These are phyloP conservation scores for Arabidopsis hybrid DNA, from an alignment of 441 rosid genomes.

Conservation along the genomic window DNA sequence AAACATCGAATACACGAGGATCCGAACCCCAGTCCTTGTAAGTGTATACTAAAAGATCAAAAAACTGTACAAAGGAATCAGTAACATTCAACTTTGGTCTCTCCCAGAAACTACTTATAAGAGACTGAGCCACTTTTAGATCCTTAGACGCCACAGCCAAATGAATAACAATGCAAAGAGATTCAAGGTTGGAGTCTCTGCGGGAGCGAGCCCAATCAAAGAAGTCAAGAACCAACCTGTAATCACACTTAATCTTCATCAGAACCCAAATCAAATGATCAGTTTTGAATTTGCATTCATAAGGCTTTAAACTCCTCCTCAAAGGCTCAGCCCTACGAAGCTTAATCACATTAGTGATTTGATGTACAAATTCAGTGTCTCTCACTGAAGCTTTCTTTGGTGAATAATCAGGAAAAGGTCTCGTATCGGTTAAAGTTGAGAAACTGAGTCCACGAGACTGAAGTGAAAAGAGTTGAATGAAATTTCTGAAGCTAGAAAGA, in stretches of 20 bases:
- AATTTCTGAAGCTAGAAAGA: conserved; percentile 43
- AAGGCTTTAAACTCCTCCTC: conserved; percentile 62
- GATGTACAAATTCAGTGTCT: conserved; percentile 75
- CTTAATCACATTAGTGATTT: conserved; percentile 71
- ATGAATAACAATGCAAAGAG: conserved; percentile 75
- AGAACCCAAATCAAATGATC: conserved; percentile 92
- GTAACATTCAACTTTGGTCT: conserved; percentile 61
- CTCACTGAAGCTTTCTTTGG: conserved; percentile 74
- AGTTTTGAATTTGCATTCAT: conserved; percentile 70
- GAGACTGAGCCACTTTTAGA: conserved; percentile 56
- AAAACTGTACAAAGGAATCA: conserved; percentile 58
- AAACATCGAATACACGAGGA: conserved; percentile 79
- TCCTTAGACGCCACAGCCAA: conserved; percentile 76
- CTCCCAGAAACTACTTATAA: conserved; percentile 68
- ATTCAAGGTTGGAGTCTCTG: conserved; percentile 73
- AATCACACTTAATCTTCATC: conserved; percentile 76
- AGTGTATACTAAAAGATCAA: conserved; percentile 71
- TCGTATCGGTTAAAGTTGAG: conserved; percentile 46
- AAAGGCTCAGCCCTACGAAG: conserved; percentile 70
- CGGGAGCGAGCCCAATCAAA: conserved; percentile 81
- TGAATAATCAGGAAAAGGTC: conserved; percentile 88
- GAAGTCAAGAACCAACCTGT: conserved; percentile 73
- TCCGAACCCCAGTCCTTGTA: conserved; percentile 93
- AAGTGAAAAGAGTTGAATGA: conserved; percentile 43
- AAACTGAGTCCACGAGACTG: conserved; percentile 42